Conservation (phyloP, 106 monocot genomes). For the Dendrobium catenatum region DNA sequence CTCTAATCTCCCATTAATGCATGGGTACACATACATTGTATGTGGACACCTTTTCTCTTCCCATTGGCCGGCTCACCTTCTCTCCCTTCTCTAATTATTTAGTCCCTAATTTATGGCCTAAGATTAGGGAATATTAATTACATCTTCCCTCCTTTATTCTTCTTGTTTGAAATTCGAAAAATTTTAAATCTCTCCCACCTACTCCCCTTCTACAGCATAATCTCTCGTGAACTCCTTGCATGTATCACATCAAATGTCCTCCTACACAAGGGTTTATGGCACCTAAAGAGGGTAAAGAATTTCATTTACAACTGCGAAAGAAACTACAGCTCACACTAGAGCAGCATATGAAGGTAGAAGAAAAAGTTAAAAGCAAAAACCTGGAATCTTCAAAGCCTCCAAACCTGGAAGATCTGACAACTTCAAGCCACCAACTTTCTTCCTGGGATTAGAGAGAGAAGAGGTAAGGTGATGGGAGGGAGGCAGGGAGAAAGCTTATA, state of each 20-base stretch:
- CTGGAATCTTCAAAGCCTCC: slow-evolving; percentile 85
- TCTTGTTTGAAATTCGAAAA: too few species aligned
- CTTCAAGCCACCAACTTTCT: slow-evolving; percentile 84
- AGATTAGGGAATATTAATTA: too few species aligned
- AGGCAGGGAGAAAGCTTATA: not conserved
- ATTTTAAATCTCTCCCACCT: too few species aligned
- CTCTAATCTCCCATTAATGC: too few species aligned
- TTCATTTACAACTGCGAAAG: not conserved
- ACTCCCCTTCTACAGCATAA: too few species aligned
- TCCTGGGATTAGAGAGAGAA: slow-evolving; percentile 27
- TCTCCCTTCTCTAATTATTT: too few species aligned
- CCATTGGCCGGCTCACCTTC: too few species aligned
- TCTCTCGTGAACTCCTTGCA: too few species aligned
- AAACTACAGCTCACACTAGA: not conserved
- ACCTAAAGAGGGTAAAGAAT: not conserved
- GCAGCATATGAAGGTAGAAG: not conserved
- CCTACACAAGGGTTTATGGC: not conserved
- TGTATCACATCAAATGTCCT: not conserved
- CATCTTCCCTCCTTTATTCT: too few species aligned
- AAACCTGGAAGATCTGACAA: slow-evolving; percentile 90
- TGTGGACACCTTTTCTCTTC: too few species aligned
- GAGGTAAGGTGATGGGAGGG: not conserved
- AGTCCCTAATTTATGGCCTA: too few species aligned
- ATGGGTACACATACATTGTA: too few species aligned
- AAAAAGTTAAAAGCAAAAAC: slow-evolving; percentile 19